phyloP scores from a whole-genome alignment of 2,329 filamentous ascomycete genomes.

The Chrysoporthe austroafricana region DNA sequence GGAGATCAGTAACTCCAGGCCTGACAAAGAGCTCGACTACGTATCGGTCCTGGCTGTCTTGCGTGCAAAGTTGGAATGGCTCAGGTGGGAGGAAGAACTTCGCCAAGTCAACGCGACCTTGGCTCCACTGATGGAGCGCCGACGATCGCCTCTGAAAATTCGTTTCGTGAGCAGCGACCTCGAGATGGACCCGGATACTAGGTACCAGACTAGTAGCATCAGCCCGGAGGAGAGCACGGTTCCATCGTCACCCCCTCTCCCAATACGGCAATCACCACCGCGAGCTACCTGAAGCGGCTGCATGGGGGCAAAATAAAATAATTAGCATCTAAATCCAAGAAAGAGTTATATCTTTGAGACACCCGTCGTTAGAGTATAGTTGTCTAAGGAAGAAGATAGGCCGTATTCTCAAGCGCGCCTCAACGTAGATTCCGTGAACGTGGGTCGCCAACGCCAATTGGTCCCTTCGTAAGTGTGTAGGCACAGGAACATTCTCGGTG shows the following conservation, averaged over 20 bases:
- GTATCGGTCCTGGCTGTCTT: constrained; percentile 3
- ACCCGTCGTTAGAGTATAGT: no score
- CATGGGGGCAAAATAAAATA: no score
- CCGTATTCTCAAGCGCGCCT: no score
- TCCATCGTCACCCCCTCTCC: neutral
- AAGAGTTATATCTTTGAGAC: no score
- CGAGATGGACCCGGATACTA: neutral
- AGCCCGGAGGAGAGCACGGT: constrained; percentile 2
- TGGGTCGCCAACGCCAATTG: no score
- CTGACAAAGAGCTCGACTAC: neutral
- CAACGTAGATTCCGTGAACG: no score
- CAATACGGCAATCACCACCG: neutral
- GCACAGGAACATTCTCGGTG: no score
- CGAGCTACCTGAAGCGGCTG: neutral
- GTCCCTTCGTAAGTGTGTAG: no score
- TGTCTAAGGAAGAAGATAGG: no score
- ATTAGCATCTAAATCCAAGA: no score
- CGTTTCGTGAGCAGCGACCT: constrained; percentile 6
- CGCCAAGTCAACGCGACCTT: neutral
- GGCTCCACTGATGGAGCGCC: constrained; percentile 1
- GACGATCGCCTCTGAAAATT: neutral
- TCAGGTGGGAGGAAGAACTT: constrained; percentile 12
- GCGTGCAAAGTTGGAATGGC: constrained; percentile 11
- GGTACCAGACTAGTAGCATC: constrained; percentile 1
- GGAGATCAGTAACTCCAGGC: neutral